phyloP scores from a whole-genome alignment of 2,329 filamentous ascomycete genomes.

The Alternaria sp. region DNA sequence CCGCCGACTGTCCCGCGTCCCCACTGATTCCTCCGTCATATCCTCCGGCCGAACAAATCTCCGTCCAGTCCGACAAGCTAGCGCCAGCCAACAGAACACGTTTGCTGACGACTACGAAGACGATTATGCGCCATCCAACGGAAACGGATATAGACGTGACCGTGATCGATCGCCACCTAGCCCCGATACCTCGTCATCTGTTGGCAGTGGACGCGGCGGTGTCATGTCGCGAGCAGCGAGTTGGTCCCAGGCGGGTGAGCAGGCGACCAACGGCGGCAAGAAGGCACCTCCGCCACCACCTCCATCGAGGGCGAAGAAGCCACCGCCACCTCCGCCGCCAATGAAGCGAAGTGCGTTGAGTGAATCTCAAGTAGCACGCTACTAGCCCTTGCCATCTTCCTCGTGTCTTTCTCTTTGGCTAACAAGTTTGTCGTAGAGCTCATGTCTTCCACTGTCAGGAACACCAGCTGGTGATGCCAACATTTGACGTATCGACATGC shows the following conservation, averaged over 20 bases:
- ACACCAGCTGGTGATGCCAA: slow-evolving; percentile 18
- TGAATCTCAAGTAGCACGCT: slow-evolving; percentile 45
- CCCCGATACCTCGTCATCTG: slow-evolving; percentile 54
- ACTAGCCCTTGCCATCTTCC: slow-evolving; percentile 24
- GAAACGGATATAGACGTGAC: slow-evolving; percentile 45
- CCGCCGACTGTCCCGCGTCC: slow-evolving; percentile 57
- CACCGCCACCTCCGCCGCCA: slow-evolving; percentile 68
- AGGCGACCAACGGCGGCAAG: slow-evolving; percentile 47
- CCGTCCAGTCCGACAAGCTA: slow-evolving; percentile 48
- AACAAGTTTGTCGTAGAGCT: slow-evolving; percentile 22
- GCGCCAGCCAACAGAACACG: slow-evolving; percentile 37
- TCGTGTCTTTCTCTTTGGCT: slow-evolving; percentile 13
- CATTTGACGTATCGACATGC: neutral
- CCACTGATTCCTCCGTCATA: slow-evolving; percentile 61
- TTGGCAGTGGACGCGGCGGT: slow-evolving; percentile 52
- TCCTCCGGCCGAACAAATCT: slow-evolving; percentile 57
- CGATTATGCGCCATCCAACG: slow-evolving; percentile 35
- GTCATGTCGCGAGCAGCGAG: slow-evolving; percentile 59
- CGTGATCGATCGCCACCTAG: slow-evolving; percentile 59
- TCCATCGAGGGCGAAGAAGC: slow-evolving; percentile 69
- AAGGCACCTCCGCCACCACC: slow-evolving; percentile 64
- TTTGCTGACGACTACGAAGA: slow-evolving; percentile 48
- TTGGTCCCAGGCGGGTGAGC: slow-evolving; percentile 46
- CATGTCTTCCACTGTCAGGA: slow-evolving; percentile 18
- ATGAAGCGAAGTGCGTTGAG: slow-evolving; percentile 65